Evolutionary conservation across 1,139 yeast genomes (phyloP).

Genomic region (Protomyces macrosporus): DNA sequence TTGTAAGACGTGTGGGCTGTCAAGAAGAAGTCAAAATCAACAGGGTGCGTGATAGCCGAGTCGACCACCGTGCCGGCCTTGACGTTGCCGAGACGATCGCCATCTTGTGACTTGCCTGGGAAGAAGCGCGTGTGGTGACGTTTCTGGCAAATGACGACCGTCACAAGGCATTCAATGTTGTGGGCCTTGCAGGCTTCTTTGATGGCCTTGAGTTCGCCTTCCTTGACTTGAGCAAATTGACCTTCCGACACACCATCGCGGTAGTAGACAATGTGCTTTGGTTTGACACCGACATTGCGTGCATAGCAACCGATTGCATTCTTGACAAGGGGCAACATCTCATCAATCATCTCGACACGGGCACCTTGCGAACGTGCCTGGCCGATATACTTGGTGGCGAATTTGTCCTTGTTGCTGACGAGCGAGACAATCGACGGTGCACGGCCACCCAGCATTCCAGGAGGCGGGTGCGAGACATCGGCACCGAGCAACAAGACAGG

Average conservation of each 20-base stretch:
- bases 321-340: constrained; percentile 35
- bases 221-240: constrained; percentile 36
- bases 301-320: constrained; percentile 35
- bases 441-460: constrained; percentile 32
- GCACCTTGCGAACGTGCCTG: constrained; percentile 36
- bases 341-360: constrained; percentile 35
- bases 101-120: constrained; percentile 33
- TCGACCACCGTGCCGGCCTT: constrained; percentile 38
- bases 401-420: constrained; percentile 36
- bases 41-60: constrained; percentile 37
- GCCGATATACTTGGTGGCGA: constrained; percentile 36
- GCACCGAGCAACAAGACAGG: constrained; percentile 36
- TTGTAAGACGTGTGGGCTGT: constrained; percentile 38
- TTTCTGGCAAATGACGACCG: constrained; percentile 35
- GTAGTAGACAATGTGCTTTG: constrained; percentile 36
- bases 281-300: constrained; percentile 30
- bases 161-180: constrained; percentile 35
- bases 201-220: constrained; percentile 36
- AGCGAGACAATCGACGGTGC: constrained; percentile 36
- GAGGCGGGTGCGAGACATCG: constrained; percentile 38
- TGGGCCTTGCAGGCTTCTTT: constrained; percentile 34
- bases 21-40: constrained; percentile 37
- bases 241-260: constrained; percentile 40
- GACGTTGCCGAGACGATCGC: constrained; percentile 34
- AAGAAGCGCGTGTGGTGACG: constrained; percentile 38